Base-by-base conservation (phyloP, 768 basidiomycete genomes). In the Agaricus subrufescens region DNA sequence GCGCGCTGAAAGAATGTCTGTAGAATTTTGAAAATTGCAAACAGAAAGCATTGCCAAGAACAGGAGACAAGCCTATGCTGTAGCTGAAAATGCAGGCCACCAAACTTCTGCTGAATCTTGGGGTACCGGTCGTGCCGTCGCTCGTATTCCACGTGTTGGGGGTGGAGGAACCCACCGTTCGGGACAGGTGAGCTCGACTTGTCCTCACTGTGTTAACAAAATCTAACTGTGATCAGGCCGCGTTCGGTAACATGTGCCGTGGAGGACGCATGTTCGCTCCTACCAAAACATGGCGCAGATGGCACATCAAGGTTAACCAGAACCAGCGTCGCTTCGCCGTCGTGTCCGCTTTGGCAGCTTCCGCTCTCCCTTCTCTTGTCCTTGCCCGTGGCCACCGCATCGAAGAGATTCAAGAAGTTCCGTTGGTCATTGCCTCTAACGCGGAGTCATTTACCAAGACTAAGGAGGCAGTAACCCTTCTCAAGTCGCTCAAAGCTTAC, bases 191-290 rank as follows among this genome's bases (percentile, higher is more conserved):
- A 59, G 81, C 67, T 14, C 8, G 26, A 37, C 51, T 2, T 34
- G 23, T 25, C 6, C 19, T 8, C 7, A 31, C 7, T 40, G 26
- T 42, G 9, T 6, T 40, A 19, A 23, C 38, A 40, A 30, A 30
- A 3, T 29, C 43, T 39, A 51, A 53, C 50, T 46, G 25, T 50
- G 54, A 11, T 37, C 54, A 96, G 89, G 97, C 93, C 72, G 97
- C 97, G 31, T 98, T 98, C 78, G 97, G 97, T 69, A 98, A 98
- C 89, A 98, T 99, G 97, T 98, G 96, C 83, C 91, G 97, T 75
- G 96, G 97, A 70, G 97, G 97, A 80, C 94, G 97, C 71, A 98
- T 99, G 97, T 98, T 99, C 76, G 96, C 96, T 29, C 97, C 97
- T 15, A 98, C 96, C 77, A 98, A 97, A 82, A 91, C 86, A 70